phyloP scores from a whole-genome alignment of 2,329 filamentous ascomycete species.

The Daldinia sp. region DNA sequence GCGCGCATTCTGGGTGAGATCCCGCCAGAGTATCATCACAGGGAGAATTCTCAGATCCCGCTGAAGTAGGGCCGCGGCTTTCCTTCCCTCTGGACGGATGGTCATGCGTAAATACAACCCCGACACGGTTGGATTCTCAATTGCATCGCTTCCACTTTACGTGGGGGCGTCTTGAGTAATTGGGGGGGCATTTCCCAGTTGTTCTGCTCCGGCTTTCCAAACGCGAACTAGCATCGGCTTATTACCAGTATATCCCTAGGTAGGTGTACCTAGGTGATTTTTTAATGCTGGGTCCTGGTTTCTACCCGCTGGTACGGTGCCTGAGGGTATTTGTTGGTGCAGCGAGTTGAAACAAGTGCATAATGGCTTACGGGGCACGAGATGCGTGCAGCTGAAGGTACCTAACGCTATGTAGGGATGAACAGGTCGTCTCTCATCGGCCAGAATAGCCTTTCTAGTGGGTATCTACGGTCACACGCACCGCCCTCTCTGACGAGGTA shows the following conservation, averaged over 20 bases:
- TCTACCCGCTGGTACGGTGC: conserved; percentile 9
- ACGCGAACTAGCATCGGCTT: conserved; percentile 28
- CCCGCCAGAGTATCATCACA: conserved; percentile 10
- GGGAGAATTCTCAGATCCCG: conserved; percentile 24
- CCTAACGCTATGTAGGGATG: conserved; percentile 23
- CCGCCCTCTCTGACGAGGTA: conserved; percentile 23
- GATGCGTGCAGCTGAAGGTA: neutral
- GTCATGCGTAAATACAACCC: conserved; percentile 23
- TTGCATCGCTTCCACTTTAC: conserved; percentile 27
- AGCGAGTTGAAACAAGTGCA: conserved; percentile 19
- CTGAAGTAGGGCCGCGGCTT: conserved; percentile 27
- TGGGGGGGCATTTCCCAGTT: conserved; percentile 12
- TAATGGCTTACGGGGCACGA: conserved; percentile 16
- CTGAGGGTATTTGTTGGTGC: conserved; percentile 13
- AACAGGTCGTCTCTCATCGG: conserved; percentile 25
- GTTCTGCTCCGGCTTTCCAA: conserved; percentile 34
- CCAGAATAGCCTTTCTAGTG: conserved; percentile 14
- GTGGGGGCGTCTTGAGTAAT: conserved; percentile 22
- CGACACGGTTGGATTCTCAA: conserved; percentile 32
- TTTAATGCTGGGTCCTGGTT: neutral
- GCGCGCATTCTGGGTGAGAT: conserved; percentile 17
- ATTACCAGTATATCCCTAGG: conserved; percentile 1
- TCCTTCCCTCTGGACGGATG: conserved; percentile 31
- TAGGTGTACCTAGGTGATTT: neutral
- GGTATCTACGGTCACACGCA: conserved; percentile 32